Conservation (phyloP, 164 flowering plant species). For the Annona cherimola region DNA sequence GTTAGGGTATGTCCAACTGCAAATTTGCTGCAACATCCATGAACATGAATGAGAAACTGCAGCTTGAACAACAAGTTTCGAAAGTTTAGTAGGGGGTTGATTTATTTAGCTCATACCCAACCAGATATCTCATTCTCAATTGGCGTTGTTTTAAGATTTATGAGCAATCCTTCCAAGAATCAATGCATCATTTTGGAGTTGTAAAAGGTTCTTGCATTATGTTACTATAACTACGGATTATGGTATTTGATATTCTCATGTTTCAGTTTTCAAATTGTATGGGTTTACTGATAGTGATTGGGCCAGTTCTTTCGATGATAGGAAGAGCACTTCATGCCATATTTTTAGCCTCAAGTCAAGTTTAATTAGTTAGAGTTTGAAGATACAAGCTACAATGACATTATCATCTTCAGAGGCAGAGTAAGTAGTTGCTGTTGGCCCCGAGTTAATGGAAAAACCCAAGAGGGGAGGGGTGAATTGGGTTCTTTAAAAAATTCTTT, state of each 20-base stretch:
- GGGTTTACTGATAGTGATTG: constrained; percentile 1
- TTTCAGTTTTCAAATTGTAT: background rate
- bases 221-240: background rate
- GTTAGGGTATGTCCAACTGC: too few relatives aligned
- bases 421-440: background rate
- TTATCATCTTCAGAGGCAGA: background rate
- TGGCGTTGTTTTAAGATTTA: background rate
- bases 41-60: too few relatives aligned
- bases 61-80: background rate
- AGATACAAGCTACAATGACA: background rate
- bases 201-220: background rate
- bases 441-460: too few relatives aligned
- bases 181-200: background rate
- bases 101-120: background rate
- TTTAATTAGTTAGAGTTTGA: background rate
- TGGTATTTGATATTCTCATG: background rate
- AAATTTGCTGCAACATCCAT: too few relatives aligned
- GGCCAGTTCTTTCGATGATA: background rate
- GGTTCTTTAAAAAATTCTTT: too few relatives aligned
- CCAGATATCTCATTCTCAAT: background rate
- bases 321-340: background rate
- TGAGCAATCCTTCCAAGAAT: background rate
- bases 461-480: too few relatives aligned
- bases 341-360: background rate
- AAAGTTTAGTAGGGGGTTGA: background rate